Evolutionary conservation across 805 yeast species (phyloP).

Genomic region (Nakazawaea ishiwadae): DNA sequence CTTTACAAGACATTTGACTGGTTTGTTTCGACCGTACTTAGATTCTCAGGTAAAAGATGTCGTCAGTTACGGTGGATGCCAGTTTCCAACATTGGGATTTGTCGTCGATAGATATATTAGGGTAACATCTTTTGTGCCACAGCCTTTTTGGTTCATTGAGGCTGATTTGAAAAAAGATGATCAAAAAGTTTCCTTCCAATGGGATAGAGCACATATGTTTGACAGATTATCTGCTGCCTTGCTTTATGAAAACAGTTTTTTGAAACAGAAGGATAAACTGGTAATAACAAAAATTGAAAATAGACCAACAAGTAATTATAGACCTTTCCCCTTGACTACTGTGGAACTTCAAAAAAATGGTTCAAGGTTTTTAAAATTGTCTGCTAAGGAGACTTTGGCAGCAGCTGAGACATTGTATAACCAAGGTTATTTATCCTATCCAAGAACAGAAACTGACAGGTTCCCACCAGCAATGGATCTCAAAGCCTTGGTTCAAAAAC

Average conservation of each 20-base stretch:
- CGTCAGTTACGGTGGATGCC: conserved; percentile 91
- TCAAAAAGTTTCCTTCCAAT: conserved; percentile 43
- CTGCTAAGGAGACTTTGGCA: conserved; percentile 74
- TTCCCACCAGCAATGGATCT: conserved; percentile 80
- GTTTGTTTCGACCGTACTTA: conserved; percentile 32
- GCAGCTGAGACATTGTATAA: conserved; percentile 84
- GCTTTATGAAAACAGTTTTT: conserved; percentile 65
- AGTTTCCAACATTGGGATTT: conserved; percentile 95
- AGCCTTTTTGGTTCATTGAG: conserved; percentile 74
- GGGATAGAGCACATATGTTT: conserved; percentile 71
- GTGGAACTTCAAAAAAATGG: conserved; percentile 90
- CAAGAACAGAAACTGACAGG: conserved; percentile 94
- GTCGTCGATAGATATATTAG: conserved; percentile 88
- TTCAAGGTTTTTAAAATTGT: conserved; percentile 63
- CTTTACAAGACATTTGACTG: conserved; percentile 77
- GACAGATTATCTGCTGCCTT: conserved; percentile 64
- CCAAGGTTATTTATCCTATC: conserved; percentile 85
- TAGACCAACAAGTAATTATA: conserved; percentile 67
- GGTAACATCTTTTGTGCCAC: conserved; percentile 66
- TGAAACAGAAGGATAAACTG: conserved; percentile 38
- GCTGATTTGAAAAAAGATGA: conserved; percentile 43
- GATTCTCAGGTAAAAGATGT: too few species aligned
- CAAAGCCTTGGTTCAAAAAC: conserved; percentile 53
- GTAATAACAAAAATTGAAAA: conserved; percentile 44
- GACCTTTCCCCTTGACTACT: conserved; percentile 91